These are phyloP conservation scores for Didymosphaeria variabile DNA, from an alignment of 2,329 filamentous ascomycete genomes.

Conservation along the genomic window DNA sequence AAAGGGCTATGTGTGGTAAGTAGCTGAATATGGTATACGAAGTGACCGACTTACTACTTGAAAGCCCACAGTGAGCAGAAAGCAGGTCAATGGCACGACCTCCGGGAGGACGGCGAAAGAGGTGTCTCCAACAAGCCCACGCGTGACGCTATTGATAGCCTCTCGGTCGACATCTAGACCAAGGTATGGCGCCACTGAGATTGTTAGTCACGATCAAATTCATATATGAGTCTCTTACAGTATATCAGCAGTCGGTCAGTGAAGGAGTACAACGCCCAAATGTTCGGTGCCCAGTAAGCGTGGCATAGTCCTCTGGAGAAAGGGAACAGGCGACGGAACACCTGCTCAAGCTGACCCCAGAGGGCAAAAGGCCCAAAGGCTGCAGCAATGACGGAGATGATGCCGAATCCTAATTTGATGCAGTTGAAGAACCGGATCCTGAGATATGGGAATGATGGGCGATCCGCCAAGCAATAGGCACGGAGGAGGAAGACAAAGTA, in stretches of 20 bases:
- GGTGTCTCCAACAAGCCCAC: slow-evolving; percentile 91
- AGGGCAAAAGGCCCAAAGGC: slow-evolving; percentile 90
- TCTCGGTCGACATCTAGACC: slow-evolving; percentile 76
- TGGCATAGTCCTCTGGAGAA: slow-evolving; percentile 95
- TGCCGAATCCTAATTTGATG: slow-evolving; percentile 80
- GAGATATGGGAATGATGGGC: slow-evolving; percentile 72
- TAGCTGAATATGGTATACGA: background rate
- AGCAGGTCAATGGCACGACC: slow-evolving; percentile 81
- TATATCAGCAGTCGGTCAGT: slow-evolving; percentile 83
- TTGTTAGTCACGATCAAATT: slow-evolving; percentile 43
- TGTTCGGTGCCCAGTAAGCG: slow-evolving; percentile 97
- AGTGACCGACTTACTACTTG: slow-evolving; percentile 66
- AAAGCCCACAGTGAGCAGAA: slow-evolving; percentile 81
- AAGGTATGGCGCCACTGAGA: slow-evolving; percentile 78
- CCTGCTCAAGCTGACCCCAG: slow-evolving; percentile 83
- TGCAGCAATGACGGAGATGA: slow-evolving; percentile 75
- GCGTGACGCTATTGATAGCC: slow-evolving; percentile 87
- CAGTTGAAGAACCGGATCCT: slow-evolving; percentile 80
- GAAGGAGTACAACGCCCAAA: slow-evolving; percentile 98
- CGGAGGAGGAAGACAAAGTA: slow-evolving; percentile 96
- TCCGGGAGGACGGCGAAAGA: slow-evolving; percentile 93
- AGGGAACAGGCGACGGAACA: slow-evolving; percentile 86
- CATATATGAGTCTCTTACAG: slow-evolving; percentile 60
- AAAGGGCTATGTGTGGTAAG: slow-evolving; percentile 48
- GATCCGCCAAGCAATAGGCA: slow-evolving; percentile 83